These are phyloP conservation scores for Gaultheria prostrata DNA, from an alignment of 148 eudicot species.

Conservation along the genomic window DNA sequence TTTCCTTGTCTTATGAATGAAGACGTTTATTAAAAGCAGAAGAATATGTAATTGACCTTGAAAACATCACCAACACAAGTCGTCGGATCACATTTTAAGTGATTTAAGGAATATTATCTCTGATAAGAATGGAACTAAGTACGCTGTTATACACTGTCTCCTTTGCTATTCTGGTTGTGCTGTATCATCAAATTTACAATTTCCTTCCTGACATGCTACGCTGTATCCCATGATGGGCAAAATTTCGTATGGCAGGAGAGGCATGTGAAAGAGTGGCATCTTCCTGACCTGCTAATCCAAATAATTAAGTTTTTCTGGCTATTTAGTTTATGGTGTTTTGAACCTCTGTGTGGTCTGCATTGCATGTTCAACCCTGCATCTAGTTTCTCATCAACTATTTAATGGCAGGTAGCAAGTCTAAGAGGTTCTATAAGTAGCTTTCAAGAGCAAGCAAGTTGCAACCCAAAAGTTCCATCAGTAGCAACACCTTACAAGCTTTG, in stretches of 20 bases:
- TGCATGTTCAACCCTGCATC: neutral
- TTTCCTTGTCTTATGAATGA: neutral
- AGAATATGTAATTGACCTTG: neutral
- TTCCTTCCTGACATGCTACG: neutral
- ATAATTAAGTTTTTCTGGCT: neutral
- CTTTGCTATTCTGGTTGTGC: neutral
- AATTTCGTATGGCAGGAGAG: neutral
- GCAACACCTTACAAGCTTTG: constrained; percentile 68
- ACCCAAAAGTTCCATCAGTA: constrained; percentile 48
- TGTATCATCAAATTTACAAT: neutral
- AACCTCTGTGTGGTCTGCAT: neutral
- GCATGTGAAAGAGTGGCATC: neutral
- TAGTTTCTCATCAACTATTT: constrained; percentile 13
- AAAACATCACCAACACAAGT: neutral
- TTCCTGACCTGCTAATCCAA: neutral
- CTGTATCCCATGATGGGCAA: neutral
- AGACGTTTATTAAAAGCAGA: neutral
- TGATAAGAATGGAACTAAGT: neutral
- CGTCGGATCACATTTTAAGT: neutral
- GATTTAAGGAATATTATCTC: neutral
- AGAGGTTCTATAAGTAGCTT: constrained; percentile 87
- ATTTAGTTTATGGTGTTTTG: neutral
- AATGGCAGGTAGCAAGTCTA: constrained; percentile 78
- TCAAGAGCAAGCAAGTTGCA: constrained; percentile 94
- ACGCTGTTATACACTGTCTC: neutral